Evolutionary conservation across 2,329 filamentous ascomycete genomes (phyloP).

Genomic region (Atkinsonella texensis): DNA sequence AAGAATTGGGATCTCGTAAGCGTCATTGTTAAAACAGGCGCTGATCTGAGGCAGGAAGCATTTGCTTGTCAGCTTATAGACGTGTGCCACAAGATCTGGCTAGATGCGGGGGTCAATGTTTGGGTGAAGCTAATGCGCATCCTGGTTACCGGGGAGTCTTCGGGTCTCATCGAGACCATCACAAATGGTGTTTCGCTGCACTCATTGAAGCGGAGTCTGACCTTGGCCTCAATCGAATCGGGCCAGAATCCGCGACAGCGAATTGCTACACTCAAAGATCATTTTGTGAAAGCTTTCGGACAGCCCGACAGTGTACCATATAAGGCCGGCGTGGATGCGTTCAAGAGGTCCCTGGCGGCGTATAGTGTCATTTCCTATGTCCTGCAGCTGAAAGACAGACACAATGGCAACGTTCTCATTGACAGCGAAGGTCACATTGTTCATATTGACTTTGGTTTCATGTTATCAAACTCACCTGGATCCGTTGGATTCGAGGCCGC

Average conservation of each 20-base stretch:
- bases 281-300: constrained; percentile 72
- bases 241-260: constrained; percentile 62
- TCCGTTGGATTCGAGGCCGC: constrained; percentile 78
- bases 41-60: constrained; percentile 71
- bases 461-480: constrained; percentile 77
- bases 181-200: constrained; percentile 82
- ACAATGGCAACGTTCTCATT: constrained; percentile 78
- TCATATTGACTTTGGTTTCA: constrained; percentile 84
- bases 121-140: constrained; percentile 87
- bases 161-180: constrained; percentile 76
- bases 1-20: constrained; percentile 82
- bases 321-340: constrained; percentile 61
- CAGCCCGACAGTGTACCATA: constrained; percentile 57
- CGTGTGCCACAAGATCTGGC: constrained; percentile 73
- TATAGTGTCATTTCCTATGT: constrained; percentile 81
- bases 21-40: constrained; percentile 79
- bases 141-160: constrained; percentile 73
- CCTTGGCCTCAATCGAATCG: constrained; percentile 59
- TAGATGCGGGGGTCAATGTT: constrained; percentile 61
- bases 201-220: constrained; percentile 71
- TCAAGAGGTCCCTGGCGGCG: constrained; percentile 69
- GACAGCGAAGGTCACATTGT: constrained; percentile 79
- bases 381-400: constrained; percentile 72
- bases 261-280: constrained; percentile 70
- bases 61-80: constrained; percentile 78